Evolutionary conservation across 768 basidiomycete species (phyloP).

Genomic region (Kwoniella botswanensis): DNA sequence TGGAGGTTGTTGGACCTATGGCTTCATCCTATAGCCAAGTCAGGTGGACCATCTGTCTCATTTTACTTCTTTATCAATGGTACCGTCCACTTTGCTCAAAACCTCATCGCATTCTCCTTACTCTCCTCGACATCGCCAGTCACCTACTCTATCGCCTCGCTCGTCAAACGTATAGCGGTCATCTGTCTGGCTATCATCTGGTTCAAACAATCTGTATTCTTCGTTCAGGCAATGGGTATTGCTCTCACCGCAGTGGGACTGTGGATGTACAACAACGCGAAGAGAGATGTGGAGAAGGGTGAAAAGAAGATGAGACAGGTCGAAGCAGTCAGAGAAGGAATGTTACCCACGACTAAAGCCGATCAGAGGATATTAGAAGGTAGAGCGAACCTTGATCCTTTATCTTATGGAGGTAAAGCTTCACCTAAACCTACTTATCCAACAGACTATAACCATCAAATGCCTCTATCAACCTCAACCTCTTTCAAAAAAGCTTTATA

Average conservation of each 20-base stretch:
- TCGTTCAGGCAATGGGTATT: slow-evolving; percentile 87
- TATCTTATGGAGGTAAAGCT: slow-evolving; percentile 19
- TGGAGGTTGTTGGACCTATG: slow-evolving; percentile 66
- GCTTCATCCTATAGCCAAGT: slow-evolving; percentile 44
- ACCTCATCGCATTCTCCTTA: slow-evolving; percentile 96
- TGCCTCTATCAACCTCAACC: slow-evolving; percentile 29
- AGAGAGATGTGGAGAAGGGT: slow-evolving; percentile 87
- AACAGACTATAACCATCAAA: slow-evolving; percentile 17
- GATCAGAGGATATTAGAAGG: slow-evolving; percentile 49
- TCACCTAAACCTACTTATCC: slow-evolving; percentile 47
- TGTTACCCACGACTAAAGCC: slow-evolving; percentile 47
- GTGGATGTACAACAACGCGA: slow-evolving; percentile 95
- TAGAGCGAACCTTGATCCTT: slow-evolving; percentile 12
- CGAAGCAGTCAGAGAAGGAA: slow-evolving; percentile 57
- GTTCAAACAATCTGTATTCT: slow-evolving; percentile 87
- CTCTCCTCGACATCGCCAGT: slow-evolving; percentile 95
- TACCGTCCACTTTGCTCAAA: slow-evolving; percentile 93
- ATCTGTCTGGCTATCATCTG: slow-evolving; percentile 97
- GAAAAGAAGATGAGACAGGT: slow-evolving; percentile 77
- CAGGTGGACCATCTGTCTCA: slow-evolving; percentile 66
- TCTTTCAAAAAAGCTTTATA: slow-evolving; percentile 23
- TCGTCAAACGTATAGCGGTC: slow-evolving; percentile 96
- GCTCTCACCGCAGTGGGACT: slow-evolving; percentile 84
- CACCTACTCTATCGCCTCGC: slow-evolving; percentile 96
- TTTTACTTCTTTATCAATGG: slow-evolving; percentile 93